These are phyloP conservation scores for Canna indica DNA, from an alignment of 176 grass and related monocot genomes.

Conservation along the genomic window DNA sequence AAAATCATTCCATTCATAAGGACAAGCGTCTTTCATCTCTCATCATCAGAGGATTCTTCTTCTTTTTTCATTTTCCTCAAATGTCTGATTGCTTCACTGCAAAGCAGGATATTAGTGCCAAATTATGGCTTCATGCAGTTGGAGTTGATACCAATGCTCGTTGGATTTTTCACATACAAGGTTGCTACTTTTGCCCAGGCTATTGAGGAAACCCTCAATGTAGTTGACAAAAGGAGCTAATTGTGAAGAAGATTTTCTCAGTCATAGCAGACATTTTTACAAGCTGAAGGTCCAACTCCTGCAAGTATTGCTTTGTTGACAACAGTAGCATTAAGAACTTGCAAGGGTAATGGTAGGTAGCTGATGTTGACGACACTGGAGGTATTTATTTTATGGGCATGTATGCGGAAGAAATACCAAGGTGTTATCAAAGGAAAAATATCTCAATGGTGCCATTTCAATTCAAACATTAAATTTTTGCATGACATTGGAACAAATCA, in stretches of 20 bases:
- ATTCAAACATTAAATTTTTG: background rate
- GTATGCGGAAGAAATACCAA: background rate
- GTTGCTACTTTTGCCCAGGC: conserved; percentile 70
- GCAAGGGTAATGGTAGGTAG: no score
- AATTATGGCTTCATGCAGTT: conserved; percentile 78
- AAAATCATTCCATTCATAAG: no score
- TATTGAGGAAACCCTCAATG: conserved; percentile 48
- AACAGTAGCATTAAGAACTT: no score
- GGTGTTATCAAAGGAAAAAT: background rate
- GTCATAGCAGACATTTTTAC: background rate
- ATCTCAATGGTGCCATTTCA: no score
- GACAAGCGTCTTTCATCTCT: no score
- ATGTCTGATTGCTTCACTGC: background rate
- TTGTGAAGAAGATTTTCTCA: background rate
- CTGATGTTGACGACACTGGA: background rate
- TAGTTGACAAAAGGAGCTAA: conserved; percentile 22
- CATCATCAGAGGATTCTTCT: no score
- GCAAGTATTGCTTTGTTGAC: background rate
- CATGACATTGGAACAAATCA: background rate
- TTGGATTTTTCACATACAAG: conserved; percentile 96
- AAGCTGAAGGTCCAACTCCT: background rate
- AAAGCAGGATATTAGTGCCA: conserved; percentile 72
- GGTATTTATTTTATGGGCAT: background rate
- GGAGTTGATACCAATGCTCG: conserved; percentile 89
- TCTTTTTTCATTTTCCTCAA: no score